phyloP scores from a whole-genome alignment of 176 grass and related monocot species.

The Otatea glauca region DNA sequence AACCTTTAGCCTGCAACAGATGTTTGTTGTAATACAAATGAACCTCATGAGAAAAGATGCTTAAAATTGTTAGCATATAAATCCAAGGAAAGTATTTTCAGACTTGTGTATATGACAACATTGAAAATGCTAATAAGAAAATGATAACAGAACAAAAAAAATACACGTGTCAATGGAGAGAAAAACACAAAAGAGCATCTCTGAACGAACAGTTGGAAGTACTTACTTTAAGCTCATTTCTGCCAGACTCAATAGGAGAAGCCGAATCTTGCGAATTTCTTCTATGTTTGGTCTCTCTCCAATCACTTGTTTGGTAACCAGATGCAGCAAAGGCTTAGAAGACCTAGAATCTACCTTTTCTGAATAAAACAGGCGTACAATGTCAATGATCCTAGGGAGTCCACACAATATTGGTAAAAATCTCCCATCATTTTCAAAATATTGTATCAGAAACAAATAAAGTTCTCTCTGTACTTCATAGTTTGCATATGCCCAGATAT shows the following conservation, averaged over 20 bases:
- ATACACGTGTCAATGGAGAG: not conserved
- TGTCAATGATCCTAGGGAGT: conserved; percentile 80
- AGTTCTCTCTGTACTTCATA: conserved; percentile 93
- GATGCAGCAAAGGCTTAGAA: conserved; percentile 68
- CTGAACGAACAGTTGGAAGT: conserved; percentile 51
- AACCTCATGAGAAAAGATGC: conserved; percentile 14
- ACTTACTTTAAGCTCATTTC: conserved; percentile 91
- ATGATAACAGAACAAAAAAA: conserved; percentile 10
- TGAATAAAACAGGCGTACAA: conserved; percentile 77
- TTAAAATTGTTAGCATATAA: conserved; percentile 11
- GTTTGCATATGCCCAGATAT: conserved; percentile 82
- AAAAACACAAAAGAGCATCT: conserved; percentile 32
- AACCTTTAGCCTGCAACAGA: conserved; percentile 79
- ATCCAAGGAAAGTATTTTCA: conserved; percentile 41
- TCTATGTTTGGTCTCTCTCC: conserved; percentile 72
- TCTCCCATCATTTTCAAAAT: conserved; percentile 78
- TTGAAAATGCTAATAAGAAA: conserved; percentile 22
- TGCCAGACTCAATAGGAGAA: conserved; percentile 91
- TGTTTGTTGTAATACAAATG: conserved; percentile 27
- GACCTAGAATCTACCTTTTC: conserved; percentile 66
- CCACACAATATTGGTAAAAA: conserved; percentile 75
- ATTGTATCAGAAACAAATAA: conserved; percentile 84
- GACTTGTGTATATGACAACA: conserved; percentile 25
- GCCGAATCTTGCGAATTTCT: conserved; percentile 84
- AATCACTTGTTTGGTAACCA: conserved; percentile 67